These are phyloP conservation scores for Castanopsis chinensis DNA, from an alignment of 306 rosid species.

Conservation along the genomic window DNA sequence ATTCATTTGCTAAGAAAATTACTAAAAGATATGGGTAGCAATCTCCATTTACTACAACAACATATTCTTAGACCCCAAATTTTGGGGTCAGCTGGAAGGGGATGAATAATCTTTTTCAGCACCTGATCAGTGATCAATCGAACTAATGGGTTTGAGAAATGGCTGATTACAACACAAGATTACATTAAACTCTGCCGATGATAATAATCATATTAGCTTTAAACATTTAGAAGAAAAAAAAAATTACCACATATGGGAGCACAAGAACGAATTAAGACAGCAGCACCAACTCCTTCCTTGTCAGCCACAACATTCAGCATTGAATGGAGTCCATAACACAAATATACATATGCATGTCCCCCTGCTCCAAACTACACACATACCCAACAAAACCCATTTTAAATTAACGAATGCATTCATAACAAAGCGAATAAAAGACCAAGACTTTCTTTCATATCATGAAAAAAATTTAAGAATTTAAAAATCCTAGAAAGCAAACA, in stretches of 20 bases:
- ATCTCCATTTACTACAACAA: not conserved
- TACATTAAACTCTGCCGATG: not conserved
- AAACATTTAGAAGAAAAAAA: not conserved
- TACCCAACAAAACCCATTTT: not conserved
- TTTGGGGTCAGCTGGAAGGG: no score
- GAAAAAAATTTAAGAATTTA: no score
- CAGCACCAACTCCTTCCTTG: slow-evolving; percentile 85
- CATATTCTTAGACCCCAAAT: no score
- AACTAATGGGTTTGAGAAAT: not conserved
- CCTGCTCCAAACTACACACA: slow-evolving; percentile 75
- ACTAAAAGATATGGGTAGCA: not conserved
- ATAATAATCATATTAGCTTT: not conserved
- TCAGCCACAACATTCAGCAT: slow-evolving; percentile 93
- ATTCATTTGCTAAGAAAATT: not conserved
- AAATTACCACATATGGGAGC: slow-evolving; percentile 77
- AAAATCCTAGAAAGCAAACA: not conserved
- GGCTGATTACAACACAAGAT: not conserved
- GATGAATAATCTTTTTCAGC: not conserved
- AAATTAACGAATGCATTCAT: not conserved
- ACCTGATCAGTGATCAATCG: not conserved
- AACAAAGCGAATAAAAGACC: no score
- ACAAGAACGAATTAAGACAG: slow-evolving; percentile 87
- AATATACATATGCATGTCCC: slow-evolving; percentile 89
- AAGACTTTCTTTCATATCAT: no score
- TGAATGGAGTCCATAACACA: slow-evolving; percentile 77